Evolutionary conservation across 768 basidiomycete genomes (phyloP).

Genomic region (Lactarius indigo): DNA sequence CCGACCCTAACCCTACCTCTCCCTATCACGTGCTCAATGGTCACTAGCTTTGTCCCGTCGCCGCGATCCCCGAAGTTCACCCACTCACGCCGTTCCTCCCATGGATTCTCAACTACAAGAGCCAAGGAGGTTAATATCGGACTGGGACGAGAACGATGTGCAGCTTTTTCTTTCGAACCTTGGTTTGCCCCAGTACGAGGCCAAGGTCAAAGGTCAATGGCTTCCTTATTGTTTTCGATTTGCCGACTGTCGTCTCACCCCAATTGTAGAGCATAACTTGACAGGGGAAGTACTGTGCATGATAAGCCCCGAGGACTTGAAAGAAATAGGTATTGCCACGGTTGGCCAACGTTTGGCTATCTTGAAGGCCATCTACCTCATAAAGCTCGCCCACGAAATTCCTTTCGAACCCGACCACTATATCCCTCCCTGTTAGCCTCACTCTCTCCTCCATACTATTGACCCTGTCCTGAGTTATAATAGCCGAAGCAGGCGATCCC

Average conservation of each 20-base stretch:
- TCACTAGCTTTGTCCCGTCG: not conserved
- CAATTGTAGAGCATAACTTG: constrained; percentile 75
- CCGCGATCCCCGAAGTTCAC: constrained; percentile 10
- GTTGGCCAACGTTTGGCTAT: constrained; percentile 91
- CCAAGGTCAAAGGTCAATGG: constrained; percentile 68
- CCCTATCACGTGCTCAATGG: constrained; percentile 10
- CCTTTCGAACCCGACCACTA: constrained; percentile 82
- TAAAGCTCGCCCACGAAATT: constrained; percentile 81
- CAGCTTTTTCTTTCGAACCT: constrained; percentile 71
- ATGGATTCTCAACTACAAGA: constrained; percentile 34
- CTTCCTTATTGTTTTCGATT: constrained; percentile 22
- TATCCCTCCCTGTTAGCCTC: constrained; percentile 77
- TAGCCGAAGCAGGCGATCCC: constrained; percentile 60
- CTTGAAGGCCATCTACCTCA: constrained; percentile 85
- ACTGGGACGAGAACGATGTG: constrained; percentile 79
- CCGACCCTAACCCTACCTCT: not conserved
- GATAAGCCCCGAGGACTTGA: constrained; percentile 80
- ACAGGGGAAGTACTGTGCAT: constrained; percentile 86
- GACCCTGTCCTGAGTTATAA: constrained; percentile 1
- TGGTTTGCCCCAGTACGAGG: constrained; percentile 84
- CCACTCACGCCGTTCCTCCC: constrained; percentile 15
- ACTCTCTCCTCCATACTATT: not conserved
- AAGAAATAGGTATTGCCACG: constrained; percentile 82
- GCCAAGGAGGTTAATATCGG: constrained; percentile 35
- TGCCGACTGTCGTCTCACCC: constrained; percentile 11